Conservation (phyloP, 1,139 yeast genomes). For the Candida tetrigidarum region DNA sequence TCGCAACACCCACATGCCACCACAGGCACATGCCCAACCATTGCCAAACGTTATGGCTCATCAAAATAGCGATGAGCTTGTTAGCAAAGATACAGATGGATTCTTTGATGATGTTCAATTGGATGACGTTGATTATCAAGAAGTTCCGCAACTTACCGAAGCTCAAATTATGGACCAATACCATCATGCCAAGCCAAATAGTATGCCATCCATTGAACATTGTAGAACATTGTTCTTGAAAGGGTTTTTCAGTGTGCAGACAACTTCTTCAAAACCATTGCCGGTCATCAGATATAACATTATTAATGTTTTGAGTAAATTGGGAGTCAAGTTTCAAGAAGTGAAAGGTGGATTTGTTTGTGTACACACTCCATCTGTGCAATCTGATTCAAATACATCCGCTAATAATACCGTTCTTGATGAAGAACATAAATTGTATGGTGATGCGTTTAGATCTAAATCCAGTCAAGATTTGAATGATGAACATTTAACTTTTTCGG, state of each 20-base stretch:
- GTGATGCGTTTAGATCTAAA: conserved; percentile 47
- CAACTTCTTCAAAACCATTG: conserved; percentile 91
- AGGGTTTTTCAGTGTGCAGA: conserved; percentile 94
- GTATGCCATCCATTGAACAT: conserved; percentile 94
- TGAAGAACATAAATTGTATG: conserved; percentile 45
- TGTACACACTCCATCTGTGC: conserved; percentile 62
- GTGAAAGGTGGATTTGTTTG: conserved; percentile 96
- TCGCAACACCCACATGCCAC: conserved; percentile 25
- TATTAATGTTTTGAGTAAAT: conserved; percentile 72
- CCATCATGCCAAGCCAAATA: conserved; percentile 69
- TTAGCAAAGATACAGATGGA: conserved; percentile 40
- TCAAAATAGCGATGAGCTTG: conserved; percentile 48
- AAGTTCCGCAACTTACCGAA: conserved; percentile 54
- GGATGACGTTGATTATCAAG: conserved; percentile 42
- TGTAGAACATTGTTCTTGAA: conserved; percentile 91
- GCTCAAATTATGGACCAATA: conserved; percentile 69
- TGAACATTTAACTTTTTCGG: conserved; percentile 17
- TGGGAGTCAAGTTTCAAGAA: conserved; percentile 85
- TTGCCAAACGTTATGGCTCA: conserved; percentile 51
- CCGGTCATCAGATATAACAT: conserved; percentile 88
- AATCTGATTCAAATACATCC: conserved; percentile 19
- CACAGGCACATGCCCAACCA: too few relatives aligned
- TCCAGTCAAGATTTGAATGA: conserved; percentile 32
- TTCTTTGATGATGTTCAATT: conserved; percentile 71
- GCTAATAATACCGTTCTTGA: conserved; percentile 17